Percentiles rank a stretch among this genome's conserved stretches.
These are phyloP conservation scores for Claviceps humidiphila DNA, from an alignment of 2,329 filamentous ascomycete species.

Conservation along the genomic window DNA sequence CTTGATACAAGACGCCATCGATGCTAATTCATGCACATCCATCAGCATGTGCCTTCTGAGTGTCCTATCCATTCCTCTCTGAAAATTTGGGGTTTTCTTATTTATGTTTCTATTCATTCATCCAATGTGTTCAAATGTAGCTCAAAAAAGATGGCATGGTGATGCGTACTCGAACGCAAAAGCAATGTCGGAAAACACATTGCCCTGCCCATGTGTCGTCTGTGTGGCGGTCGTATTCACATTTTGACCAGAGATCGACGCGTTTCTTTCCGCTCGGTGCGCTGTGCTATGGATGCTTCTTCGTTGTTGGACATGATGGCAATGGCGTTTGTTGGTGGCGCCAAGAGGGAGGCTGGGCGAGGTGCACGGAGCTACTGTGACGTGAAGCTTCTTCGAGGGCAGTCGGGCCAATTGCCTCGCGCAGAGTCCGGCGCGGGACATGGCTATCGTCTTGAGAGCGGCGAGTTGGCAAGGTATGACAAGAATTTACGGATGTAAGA, in stretches of 20 bases:
- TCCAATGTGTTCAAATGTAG: background rate
- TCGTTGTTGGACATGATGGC: background rate
- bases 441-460: background rate
- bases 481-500: background rate
- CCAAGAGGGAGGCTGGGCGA: background rate
- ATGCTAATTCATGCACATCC: slow-evolving; percentile 35
- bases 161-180: slow-evolving; percentile 25
- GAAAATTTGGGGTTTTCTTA: background rate
- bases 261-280: background rate
- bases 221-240: background rate
- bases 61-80: background rate
- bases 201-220: slow-evolving; percentile 7
- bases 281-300: slow-evolving; percentile 1
- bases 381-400: background rate
- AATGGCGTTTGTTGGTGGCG: background rate
- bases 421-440: slow-evolving; percentile 3
- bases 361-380: background rate
- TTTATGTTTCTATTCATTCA: no score
- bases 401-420: background rate
- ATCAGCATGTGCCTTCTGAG: background rate
- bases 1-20: slow-evolving; percentile 87
- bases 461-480: background rate
- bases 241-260: background rate
- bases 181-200: slow-evolving; percentile 19
- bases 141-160: background rate